Base-by-base conservation (phyloP, 2,329 filamentous ascomycete genomes). In the Furcasterigmium furcatum region DNA sequence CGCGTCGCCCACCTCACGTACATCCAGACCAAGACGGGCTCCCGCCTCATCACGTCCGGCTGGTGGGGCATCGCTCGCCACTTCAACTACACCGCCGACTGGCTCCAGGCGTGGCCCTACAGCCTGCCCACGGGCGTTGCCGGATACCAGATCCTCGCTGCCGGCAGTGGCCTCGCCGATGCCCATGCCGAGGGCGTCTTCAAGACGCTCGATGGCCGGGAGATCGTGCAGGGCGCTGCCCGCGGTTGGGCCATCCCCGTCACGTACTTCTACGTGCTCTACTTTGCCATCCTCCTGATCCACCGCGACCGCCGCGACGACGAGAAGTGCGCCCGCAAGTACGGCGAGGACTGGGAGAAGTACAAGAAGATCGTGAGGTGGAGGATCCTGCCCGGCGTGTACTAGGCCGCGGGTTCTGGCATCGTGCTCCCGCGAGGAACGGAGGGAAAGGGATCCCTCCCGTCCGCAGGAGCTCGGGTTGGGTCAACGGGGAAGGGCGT, bases 51-150 rank as follows among this genome's bases (percentile, higher is more conserved):
- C 52, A 83, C 84, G 4, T 86, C 87, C 1, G 92, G 92, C 46
- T 97, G 92, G 92, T 96, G 92, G 92, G 92, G 92, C 36, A 74
- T 82, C 19, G 87, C 91, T 1, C 82, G 92, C 35, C 92, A 97
- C 68, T 92, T 96, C 76, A 97, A 96, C 72, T 96, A 97, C 68
- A 70, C 95, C 1, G 92, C 91, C 43, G 92, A 97, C 70, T 96
- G 91, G 91, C 76, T 94, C 54, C 91, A 95, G 81, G 82, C 86
- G 9, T 96, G 90, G 89, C 83, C 90, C 0, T 96, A 94, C 68
- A 89, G 84, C 53, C 74, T 96, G 36, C 91, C 92, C 1, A 96
- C 91, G 1, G 88, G 88, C 1, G 64, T 95, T 48, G 87, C 91
- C 0, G 91, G 91, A 12, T 96, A 92, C 63, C 72, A 84, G 34